These are phyloP conservation scores for Colletotrichum sp. DNA, from an alignment of 2,329 filamentous ascomycete species.

Conservation along the genomic window DNA sequence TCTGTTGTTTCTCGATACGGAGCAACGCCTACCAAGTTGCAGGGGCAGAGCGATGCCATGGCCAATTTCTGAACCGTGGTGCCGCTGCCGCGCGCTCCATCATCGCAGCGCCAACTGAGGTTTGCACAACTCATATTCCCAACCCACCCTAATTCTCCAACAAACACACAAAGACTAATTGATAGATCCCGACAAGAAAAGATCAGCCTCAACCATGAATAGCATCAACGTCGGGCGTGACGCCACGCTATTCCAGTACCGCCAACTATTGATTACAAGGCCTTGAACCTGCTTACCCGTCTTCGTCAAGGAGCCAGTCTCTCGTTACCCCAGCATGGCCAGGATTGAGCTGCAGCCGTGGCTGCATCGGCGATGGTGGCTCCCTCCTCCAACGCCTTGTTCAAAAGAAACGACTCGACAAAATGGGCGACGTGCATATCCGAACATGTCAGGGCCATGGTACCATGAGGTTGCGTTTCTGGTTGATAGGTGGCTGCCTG, in stretches of 20 bases:
- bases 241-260: background rate
- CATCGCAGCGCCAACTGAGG: background rate
- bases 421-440: slow-evolving; percentile 13
- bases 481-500: background rate
- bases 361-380: background rate
- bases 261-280: background rate
- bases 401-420: background rate
- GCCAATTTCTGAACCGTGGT: background rate
- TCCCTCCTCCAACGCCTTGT: background rate
- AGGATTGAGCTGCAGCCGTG: background rate
- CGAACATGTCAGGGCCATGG: slow-evolving; percentile 13
- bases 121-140: background rate
- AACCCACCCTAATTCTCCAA: background rate
- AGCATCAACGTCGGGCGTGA: slow-evolving; percentile 12
- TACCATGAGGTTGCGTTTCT: background rate
- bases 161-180: background rate
- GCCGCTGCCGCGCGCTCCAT: background rate
- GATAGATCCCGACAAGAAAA: background rate
- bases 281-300: background rate
- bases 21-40: background rate
- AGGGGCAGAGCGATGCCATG: background rate
- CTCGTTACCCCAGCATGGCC: background rate
- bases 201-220: background rate
- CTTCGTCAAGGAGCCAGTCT: background rate
- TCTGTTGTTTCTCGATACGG: background rate